Evolutionary conservation across 805 yeast genomes (phyloP).

Genomic region (Metschnikowia shivogae): DNA sequence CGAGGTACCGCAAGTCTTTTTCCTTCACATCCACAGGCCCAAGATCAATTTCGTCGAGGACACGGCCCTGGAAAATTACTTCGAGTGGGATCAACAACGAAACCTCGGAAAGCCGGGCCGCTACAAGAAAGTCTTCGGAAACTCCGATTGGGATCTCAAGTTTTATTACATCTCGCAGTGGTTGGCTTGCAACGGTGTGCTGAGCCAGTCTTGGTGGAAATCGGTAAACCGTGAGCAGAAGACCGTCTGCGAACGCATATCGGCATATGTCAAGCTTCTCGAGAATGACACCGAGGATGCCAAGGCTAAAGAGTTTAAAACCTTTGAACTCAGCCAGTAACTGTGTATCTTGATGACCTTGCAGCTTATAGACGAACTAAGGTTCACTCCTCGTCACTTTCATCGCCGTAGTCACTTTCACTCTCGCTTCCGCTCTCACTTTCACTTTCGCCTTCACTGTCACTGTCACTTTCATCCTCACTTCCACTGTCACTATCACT

Average conservation of each 20-base stretch:
- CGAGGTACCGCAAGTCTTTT: conserved; percentile 14
- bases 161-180: conserved; percentile 22
- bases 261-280: conserved; percentile 23
- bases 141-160: conserved; percentile 23
- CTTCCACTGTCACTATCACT: conserved; percentile 11
- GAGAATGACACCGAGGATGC: conserved; percentile 15
- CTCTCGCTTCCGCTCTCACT: conserved; percentile 1
- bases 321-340: conserved; percentile 3
- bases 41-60: conserved; percentile 14
- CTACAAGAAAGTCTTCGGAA: conserved; percentile 16
- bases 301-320: conserved; percentile 4
- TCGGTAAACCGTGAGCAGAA: conserved; percentile 13
- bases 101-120: conserved; percentile 18
- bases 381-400: conserved; percentile 1
- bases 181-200: conserved; percentile 24
- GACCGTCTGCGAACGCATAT: conserved; percentile 21
- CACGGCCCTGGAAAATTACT: conserved; percentile 8
- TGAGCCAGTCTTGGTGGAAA: conserved; percentile 20
- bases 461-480: conserved; percentile 6
- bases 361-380: neutral
- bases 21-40: conserved; percentile 23
- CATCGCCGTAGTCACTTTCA: conserved; percentile 12
- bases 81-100: conserved; percentile 16
- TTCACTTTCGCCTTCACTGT: neutral
- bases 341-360: neutral